Evolutionary conservation across 1,284 basidiomycete genomes (phyloP).

Genomic region (Inonotus hispidus): DNA sequence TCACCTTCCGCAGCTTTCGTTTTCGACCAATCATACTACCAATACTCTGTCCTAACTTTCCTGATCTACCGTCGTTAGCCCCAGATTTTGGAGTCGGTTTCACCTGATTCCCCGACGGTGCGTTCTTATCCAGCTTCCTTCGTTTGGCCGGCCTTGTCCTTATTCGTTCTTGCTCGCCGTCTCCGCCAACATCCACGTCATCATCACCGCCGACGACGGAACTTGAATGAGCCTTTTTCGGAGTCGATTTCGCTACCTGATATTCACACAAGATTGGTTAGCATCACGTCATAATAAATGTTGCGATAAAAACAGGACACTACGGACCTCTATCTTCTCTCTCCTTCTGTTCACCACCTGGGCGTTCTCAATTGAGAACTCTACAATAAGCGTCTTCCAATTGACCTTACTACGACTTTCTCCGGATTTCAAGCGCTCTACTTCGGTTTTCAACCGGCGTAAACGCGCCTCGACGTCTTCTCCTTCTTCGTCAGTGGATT

Average conservation of each 20-base stretch:
- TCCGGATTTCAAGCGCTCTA: slow-evolving; percentile 41
- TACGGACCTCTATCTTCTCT: slow-evolving; percentile 26
- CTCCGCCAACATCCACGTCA: slow-evolving; percentile 8
- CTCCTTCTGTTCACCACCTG: slow-evolving; percentile 75
- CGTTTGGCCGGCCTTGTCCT: slow-evolving; percentile 16
- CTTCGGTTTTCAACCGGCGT: slow-evolving; percentile 56
- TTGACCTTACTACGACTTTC: slow-evolving; percentile 32
- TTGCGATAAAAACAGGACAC: background rate
- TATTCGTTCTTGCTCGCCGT: slow-evolving; percentile 12
- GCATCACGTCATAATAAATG: background rate
- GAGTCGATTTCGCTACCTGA: background rate
- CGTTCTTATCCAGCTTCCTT: slow-evolving; percentile 1
- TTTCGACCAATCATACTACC: slow-evolving; percentile 25
- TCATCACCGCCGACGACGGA: background rate
- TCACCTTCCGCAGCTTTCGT: slow-evolving; percentile 22
- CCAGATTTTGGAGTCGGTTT: background rate
- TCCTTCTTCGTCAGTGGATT: slow-evolving; percentile 25
- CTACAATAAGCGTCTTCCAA: slow-evolving; percentile 72
- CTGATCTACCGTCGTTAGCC: background rate
- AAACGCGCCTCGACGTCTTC: slow-evolving; percentile 44
- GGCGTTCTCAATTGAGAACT: slow-evolving; percentile 92
- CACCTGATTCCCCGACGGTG: background rate
- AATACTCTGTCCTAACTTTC: slow-evolving; percentile 12
- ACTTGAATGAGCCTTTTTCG: background rate
- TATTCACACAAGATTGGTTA: background rate